These are phyloP conservation scores for Citeromyces hawaiiensis DNA, from an alignment of 1,139 yeast genomes.

Conservation along the genomic window DNA sequence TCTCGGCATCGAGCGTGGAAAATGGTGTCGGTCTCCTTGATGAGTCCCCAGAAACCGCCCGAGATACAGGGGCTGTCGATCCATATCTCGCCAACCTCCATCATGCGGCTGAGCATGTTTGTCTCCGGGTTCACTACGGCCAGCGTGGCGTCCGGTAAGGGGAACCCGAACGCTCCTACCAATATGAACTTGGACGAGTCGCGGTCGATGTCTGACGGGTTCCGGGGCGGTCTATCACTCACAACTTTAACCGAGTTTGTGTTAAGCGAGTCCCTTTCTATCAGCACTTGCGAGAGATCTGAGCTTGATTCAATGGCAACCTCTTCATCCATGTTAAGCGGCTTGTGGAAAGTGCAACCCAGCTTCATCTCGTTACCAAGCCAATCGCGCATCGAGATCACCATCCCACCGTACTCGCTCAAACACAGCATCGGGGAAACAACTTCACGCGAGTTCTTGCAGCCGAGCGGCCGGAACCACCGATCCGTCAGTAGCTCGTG, in stretches of 20 bases:
- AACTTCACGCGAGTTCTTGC: slow-evolving; percentile 61
- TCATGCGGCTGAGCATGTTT: slow-evolving; percentile 45
- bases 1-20: slow-evolving; percentile 76
- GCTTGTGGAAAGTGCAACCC: slow-evolving; percentile 27
- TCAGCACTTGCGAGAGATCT: slow-evolving; percentile 49
- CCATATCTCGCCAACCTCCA: slow-evolving; percentile 97
- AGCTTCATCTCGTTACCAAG: slow-evolving; percentile 53
- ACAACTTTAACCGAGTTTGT: slow-evolving; percentile 66
- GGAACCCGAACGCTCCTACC: slow-evolving; percentile 89
- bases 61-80: slow-evolving; percentile 80
- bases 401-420: slow-evolving; percentile 94
- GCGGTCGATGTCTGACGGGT: slow-evolving; percentile 19
- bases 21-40: slow-evolving; percentile 55
- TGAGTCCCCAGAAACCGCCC: slow-evolving; percentile 78
- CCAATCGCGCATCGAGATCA: slow-evolving; percentile 87
- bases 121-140: slow-evolving; percentile 95
- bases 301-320: slow-evolving; percentile 9
- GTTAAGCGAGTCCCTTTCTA: slow-evolving; percentile 73
- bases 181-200: slow-evolving; percentile 35
- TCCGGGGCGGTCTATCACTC: slow-evolving; percentile 42
- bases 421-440: slow-evolving; percentile 84
- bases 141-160: slow-evolving; percentile 84
- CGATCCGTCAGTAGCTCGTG: slow-evolving; percentile 84
- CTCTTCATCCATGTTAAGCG: slow-evolving; percentile 14
- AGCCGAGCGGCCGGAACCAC: slow-evolving; percentile 85